Conservation (phyloP, 2,329 filamentous ascomycete species). For the Penicillium brevicompactum region DNA sequence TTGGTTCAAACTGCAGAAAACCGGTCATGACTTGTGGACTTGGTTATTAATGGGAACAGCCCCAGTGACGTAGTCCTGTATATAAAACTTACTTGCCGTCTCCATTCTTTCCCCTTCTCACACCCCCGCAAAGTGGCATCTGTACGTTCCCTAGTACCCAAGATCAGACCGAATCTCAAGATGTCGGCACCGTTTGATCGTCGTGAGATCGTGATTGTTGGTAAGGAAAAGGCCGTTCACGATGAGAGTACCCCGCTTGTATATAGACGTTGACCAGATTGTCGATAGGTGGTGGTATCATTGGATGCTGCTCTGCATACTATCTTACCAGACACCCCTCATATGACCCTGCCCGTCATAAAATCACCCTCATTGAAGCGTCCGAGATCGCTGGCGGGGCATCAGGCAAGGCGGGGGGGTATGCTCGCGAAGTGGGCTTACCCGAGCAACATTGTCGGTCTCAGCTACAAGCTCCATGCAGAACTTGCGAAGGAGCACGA, state of each 20-base stretch:
- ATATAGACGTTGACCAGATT: conserved; percentile 15
- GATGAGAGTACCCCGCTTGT: conserved; percentile 24
- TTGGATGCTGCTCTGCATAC: conserved; percentile 89
- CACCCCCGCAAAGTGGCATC: conserved; percentile 26
- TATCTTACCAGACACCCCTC: conserved; percentile 83
- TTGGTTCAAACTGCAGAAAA: background rate
- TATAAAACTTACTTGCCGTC: conserved; percentile 2
- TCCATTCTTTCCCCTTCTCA: background rate
- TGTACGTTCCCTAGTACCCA: conserved; percentile 16
- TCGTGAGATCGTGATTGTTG: conserved; percentile 45
- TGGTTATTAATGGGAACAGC: conserved; percentile 12
- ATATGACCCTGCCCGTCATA: conserved; percentile 74
- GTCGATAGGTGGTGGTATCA: conserved; percentile 78
- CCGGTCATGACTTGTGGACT: background rate
- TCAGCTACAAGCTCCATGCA: conserved; percentile 81
- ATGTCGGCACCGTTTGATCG: conserved; percentile 35
- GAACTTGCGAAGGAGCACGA: conserved; percentile 82
- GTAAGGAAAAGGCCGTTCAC: conserved; percentile 26
- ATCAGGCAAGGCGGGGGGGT: conserved; percentile 92
- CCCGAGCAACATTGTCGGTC: conserved; percentile 76
- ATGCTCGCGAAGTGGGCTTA: conserved; percentile 91
- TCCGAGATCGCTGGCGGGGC: conserved; percentile 84
- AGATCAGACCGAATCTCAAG: conserved; percentile 22
- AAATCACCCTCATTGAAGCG: conserved; percentile 85
- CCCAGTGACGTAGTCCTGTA: conserved; percentile 32